Conservation (phyloP, 164 flowering plant genomes). For the Protea cynaroides region DNA sequence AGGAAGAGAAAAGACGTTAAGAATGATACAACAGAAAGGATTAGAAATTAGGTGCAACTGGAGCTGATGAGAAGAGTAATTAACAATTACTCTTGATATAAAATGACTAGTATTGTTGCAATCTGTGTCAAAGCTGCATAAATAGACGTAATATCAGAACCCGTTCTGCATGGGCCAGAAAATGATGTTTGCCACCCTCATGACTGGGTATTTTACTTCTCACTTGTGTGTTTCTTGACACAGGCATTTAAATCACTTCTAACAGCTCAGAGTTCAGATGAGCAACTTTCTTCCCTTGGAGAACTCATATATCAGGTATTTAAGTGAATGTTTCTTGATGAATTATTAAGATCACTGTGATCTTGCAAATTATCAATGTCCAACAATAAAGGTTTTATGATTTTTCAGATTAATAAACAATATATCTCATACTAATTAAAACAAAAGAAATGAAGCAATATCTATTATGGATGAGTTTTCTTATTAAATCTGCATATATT, state of each 20-base stretch:
- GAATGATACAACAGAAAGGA: too few relatives aligned
- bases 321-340: background rate
- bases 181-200: background rate
- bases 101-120: too few relatives aligned
- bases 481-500: conserved; percentile 6
- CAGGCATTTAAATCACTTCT: conserved; percentile 89
- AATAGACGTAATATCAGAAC: too few relatives aligned
- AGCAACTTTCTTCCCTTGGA: conserved; percentile 79
- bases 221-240: conserved; percentile 4
- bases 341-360: background rate
- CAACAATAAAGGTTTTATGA: background rate
- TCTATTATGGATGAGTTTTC: background rate
- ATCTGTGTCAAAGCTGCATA: too few relatives aligned
- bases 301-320: conserved; percentile 89
- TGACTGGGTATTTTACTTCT: background rate
- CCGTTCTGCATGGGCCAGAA: background rate
- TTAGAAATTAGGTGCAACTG: too few relatives aligned
- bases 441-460: background rate
- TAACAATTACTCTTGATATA: too few relatives aligned
- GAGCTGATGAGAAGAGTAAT: too few relatives aligned
- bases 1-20: too few relatives aligned
- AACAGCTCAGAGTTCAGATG: conserved; percentile 68
- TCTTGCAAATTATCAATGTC: background rate
- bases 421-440: background rate
- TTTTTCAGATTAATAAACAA: background rate